These are phyloP conservation scores for Lasiodiplodia sp. DNA, from an alignment of 2,329 filamentous ascomycete genomes.

Conservation along the genomic window DNA sequence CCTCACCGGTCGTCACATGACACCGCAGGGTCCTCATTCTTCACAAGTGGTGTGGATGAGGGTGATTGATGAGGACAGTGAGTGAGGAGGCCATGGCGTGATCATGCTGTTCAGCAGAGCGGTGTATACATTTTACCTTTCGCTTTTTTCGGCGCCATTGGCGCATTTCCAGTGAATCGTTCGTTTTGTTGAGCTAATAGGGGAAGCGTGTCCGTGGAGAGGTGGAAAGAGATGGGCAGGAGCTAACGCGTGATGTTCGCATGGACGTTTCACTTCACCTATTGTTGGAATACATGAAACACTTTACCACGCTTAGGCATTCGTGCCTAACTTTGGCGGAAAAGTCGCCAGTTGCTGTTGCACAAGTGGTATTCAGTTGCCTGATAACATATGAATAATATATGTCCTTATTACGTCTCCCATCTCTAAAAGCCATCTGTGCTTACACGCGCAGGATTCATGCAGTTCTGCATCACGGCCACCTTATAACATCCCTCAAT, in stretches of 20 bases:
- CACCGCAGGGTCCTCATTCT: neutral
- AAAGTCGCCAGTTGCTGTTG: neutral
- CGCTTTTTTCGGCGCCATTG: neutral
- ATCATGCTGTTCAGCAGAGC: neutral
- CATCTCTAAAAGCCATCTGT: neutral
- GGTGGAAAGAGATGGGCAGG: neutral
- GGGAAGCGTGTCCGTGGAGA: neutral
- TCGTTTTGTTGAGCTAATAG: neutral
- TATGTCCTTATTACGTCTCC: neutral
- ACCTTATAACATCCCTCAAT: neutral
- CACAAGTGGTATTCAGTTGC: neutral
- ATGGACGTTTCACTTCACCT: neutral
- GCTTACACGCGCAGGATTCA: neutral
- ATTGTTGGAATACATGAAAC: neutral
- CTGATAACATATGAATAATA: neutral
- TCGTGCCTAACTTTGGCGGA: neutral
- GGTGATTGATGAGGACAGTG: neutral
- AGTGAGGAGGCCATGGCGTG: neutral
- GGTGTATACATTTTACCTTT: neutral
- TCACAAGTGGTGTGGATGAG: neutral
- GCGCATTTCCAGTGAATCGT: neutral
- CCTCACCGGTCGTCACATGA: neutral
- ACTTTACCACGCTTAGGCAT: neutral
- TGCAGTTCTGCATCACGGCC: neutral
- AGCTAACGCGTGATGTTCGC: neutral